Base-by-base conservation (phyloP, 805 yeast species). In the Cyberlindnera mycetangii region DNA sequence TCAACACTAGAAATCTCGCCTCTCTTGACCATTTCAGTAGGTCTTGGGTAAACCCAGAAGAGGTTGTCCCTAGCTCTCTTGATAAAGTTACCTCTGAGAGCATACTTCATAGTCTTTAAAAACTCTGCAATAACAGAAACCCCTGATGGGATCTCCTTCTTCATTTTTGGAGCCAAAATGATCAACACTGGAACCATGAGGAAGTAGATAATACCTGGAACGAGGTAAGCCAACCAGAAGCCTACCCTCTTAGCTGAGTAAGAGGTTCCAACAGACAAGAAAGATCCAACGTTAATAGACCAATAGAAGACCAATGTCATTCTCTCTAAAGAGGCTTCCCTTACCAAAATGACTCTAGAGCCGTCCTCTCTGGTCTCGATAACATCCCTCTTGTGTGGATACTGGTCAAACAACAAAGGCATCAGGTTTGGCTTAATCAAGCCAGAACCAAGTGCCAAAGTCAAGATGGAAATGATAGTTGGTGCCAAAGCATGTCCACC, bases 371-470 rank as follows among this genome's bases (percentile, higher is more conserved):
- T 67, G 4, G 75, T 76, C 61, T 72, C 75, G 44, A 86, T 77
- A 40, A 74, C 78, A 50, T 80, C 83, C 53, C 75, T 72, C 45
- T 76, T 69, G 60, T 79, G 76, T 36, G 83, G 81, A 59, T 76
- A 80, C 65, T 83, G 88, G 56, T 83, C 87, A 64, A 89, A 90
- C 60, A 86, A 79, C 60, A 86, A 71, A 5, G 89, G 78, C 24
- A 85, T 79, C 71, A 59, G 49, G 56, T 85, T 85, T 32, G 89
- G 73, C 62, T 86, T 86, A 60, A 86, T 86, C 54, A 89, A 83
- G 58, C 93, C 93, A 25, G 93, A 82, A 32, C 89, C 92, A 32
- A 83, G 54, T 53, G 92, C 92, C 55, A 86, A 77, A 42, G 79
- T 60, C 47, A 69, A 49, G 39, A 69, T 64, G 21, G 70, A 50